phyloP scores from a whole-genome alignment of 1,284 basidiomycete genomes.

The Heliocybe sulcata region DNA sequence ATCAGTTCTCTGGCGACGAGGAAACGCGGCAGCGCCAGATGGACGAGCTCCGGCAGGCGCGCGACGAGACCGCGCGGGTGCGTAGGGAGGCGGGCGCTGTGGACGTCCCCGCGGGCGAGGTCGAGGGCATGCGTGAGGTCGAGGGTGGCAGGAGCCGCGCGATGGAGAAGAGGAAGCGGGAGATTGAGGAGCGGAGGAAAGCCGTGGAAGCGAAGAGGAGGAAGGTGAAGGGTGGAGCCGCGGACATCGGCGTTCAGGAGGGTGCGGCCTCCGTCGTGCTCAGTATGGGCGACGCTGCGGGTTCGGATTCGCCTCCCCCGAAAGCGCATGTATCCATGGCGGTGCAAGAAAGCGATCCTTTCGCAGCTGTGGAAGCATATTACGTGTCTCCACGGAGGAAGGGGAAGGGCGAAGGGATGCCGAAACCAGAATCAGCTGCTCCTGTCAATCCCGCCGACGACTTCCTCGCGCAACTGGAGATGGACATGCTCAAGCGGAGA shows the following conservation, averaged over 20 bases:
- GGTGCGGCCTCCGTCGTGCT: not conserved
- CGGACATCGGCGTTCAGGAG: not conserved
- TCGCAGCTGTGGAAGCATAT: conserved; percentile 40
- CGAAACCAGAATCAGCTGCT: conserved; percentile 5
- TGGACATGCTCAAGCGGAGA: conserved; percentile 25
- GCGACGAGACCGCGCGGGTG: conserved; percentile 66
- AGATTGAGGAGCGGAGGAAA: conserved; percentile 70
- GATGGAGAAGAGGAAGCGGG: conserved; percentile 73
- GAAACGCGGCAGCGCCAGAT: conserved; percentile 69
- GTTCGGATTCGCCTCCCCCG: not conserved
- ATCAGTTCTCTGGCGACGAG: conserved; percentile 83
- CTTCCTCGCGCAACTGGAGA: conserved; percentile 57
- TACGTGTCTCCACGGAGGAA: conserved; percentile 9
- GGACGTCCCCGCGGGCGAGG: conserved; percentile 53
- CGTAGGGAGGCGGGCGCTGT: conserved; percentile 53
- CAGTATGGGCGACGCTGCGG: not conserved
- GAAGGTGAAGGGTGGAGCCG: conserved; percentile 37
- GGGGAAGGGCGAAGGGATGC: conserved; percentile 16
- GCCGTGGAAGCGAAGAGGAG: conserved; percentile 76
- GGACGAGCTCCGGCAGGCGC: conserved; percentile 62
- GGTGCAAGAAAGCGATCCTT: conserved; percentile 29
- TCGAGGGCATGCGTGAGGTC: conserved; percentile 54
- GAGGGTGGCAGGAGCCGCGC: conserved; percentile 45
- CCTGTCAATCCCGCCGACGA: conserved; percentile 40
- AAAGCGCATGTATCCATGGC: not conserved